Percentiles rank a stretch among this genome's conserved stretches.
These are phyloP conservation scores for Colletotrichum sp. DNA, from an alignment of 2,329 filamentous ascomycete genomes.

Conservation along the genomic window DNA sequence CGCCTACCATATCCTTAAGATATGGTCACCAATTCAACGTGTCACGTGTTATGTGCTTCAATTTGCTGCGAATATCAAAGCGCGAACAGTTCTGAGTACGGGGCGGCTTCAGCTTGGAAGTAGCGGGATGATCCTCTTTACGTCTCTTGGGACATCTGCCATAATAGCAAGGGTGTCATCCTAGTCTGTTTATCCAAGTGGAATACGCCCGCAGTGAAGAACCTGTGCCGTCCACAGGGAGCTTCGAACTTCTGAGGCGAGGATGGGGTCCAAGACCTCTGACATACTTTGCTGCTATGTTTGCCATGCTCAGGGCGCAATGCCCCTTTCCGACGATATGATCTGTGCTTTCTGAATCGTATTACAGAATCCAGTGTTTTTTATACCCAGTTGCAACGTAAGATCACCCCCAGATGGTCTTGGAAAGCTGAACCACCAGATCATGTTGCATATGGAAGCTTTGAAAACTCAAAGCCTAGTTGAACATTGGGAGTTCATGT, in stretches of 20 bases:
- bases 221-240: fast-evolving
- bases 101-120: too few relatives aligned
- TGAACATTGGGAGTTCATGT: background rate
- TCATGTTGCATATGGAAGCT: background rate
- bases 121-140: background rate
- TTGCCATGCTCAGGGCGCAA: background rate
- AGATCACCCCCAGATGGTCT: background rate
- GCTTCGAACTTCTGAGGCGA: background rate
- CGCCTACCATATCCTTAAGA: too few relatives aligned
- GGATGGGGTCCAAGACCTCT: background rate
- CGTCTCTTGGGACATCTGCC: fast-evolving
- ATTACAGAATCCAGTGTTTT: background rate
- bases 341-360: background rate
- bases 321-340: background rate
- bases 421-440: background rate
- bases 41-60: too few relatives aligned
- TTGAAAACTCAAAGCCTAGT: fast-evolving
- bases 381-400: background rate
- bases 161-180: fast-evolving
- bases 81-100: too few relatives aligned
- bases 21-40: too few relatives aligned
- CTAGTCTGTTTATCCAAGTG: background rate
- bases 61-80: too few relatives aligned
- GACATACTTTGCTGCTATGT: fast-evolving
- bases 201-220: background rate